Evolutionary conservation across 228 moss, liverwort and hornwort genomes (phyloP), one percentile per base, ranked within the genome.

Genomic region (Sphagnum fallax): DNA sequence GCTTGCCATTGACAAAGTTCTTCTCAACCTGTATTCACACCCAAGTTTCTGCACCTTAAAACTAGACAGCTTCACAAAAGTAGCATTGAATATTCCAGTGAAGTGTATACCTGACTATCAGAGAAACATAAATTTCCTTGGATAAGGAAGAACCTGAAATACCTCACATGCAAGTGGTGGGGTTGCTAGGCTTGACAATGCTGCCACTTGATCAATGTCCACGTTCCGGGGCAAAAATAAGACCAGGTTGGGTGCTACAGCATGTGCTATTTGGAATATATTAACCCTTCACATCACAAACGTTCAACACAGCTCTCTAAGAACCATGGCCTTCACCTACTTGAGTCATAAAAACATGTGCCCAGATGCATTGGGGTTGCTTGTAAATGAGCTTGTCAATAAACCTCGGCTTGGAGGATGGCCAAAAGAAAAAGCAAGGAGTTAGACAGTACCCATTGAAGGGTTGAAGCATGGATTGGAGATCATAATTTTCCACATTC

Each of bases 191-290:
- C 87, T 82, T 4, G 91, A 84, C 65, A 97, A 79, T 68, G 90
- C 83, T 49, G 80, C 77, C 67, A 98, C 77, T 77, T 98, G 92
- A 77, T 73, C 77, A 32, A 85, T 67, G 61, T 87, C 83, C 53
- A 93, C 94, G 76, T 98, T 98, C 48, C 92, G 91, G 68, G 98
- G 98, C 50, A 98, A 83, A 79, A 91, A 98, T 15, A 98, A 51
- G 47, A 75, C 85, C 64, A 98, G 74, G 55, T 88, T 87, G 55
- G 94, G 79, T 52, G 98, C 90, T 47, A 92, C 80, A 8, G 73
- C 74, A 70, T 78, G 87, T 16, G 92, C 98, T 50, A 64, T 83
- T 74, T 90, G 90, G 65, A 98, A 88, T 69, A 93, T 81, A 57
- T 88, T 90, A 69, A 72, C 85, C 73, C 98, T 88, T 71, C 72